Conservation (phyloP, 495 filamentous ascomycete species). For the Alectoria sarmentosa region DNA sequence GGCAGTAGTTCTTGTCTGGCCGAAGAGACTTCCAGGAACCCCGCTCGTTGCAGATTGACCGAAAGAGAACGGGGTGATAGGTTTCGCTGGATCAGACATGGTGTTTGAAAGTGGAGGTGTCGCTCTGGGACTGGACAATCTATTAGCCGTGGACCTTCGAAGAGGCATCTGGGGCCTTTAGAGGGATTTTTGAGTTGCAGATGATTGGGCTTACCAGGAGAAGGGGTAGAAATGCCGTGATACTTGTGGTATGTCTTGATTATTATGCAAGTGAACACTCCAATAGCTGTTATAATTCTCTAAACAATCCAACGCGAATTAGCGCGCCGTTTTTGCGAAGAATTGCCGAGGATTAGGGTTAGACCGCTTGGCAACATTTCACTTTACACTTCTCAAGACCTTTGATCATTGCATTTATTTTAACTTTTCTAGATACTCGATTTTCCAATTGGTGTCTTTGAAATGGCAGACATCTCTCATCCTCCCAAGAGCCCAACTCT, state of each 20-base stretch:
- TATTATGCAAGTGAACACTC: background rate
- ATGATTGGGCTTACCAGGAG: background rate
- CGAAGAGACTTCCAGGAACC: slow-evolving; percentile 26
- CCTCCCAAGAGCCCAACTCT: slow-evolving; percentile 33
- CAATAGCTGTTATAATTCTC: background rate
- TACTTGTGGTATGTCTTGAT: background rate
- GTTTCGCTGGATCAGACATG: slow-evolving; percentile 27
- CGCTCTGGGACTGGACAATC: slow-evolving; percentile 1
- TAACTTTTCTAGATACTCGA: too few species aligned
- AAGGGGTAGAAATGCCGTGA: background rate
- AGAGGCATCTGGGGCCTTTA: background rate
- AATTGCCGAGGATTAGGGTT: background rate
- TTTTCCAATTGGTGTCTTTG: background rate
- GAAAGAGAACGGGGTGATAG: slow-evolving; percentile 31
- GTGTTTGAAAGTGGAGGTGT: background rate
- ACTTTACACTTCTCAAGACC: too few species aligned
- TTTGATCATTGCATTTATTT: background rate
- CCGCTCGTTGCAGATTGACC: slow-evolving; percentile 33
- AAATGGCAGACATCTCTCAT: slow-evolving; percentile 11
- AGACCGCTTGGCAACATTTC: too few species aligned
- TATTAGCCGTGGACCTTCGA: slow-evolving; percentile 5
- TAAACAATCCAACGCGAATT: background rate
- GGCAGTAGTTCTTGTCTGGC: slow-evolving; percentile 19
- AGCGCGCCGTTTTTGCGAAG: background rate
- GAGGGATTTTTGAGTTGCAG: background rate